phyloP scores from a whole-genome alignment of 1,284 basidiomycete species.

The Pseudozyma pruni region DNA sequence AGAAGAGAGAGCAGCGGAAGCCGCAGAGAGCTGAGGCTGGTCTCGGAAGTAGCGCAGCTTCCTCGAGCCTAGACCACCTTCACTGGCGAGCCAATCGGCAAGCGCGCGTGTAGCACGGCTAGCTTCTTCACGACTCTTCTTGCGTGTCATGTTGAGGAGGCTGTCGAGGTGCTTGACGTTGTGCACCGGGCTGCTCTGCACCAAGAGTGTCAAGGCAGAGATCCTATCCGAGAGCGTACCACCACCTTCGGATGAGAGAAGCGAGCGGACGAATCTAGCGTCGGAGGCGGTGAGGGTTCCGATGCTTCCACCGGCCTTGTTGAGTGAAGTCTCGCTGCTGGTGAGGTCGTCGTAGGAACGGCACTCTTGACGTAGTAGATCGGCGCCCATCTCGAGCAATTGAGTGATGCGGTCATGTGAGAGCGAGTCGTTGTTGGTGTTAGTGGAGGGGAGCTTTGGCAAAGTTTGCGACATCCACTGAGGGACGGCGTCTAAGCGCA shows the following conservation, averaged over 20 bases:
- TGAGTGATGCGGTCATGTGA: conserved; percentile 44
- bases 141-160: conserved; percentile 81
- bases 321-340: conserved; percentile 54
- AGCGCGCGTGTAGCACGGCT: conserved; percentile 88
- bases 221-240: conserved; percentile 89
- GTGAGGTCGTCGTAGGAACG: conserved; percentile 55
- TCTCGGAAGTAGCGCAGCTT: conserved; percentile 86
- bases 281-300: conserved; percentile 61
- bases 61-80: conserved; percentile 79
- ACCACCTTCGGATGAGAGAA: conserved; percentile 59
- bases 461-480: conserved; percentile 47
- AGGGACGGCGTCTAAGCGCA: conserved; percentile 51
- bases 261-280: conserved; percentile 64
- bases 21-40: conserved; percentile 76
- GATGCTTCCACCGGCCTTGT: conserved; percentile 47
- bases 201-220: conserved; percentile 88
- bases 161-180: conserved; percentile 74
- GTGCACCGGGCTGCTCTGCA: conserved; percentile 89
- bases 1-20: conserved; percentile 71
- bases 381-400: conserved; percentile 52
- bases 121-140: conserved; percentile 89
- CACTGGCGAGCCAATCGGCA: conserved; percentile 87
- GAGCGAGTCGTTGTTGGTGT: conserved; percentile 4
- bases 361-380: conserved; percentile 55
- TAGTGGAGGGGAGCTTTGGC: conserved; percentile 35